A percentile compares a stretch with the other conserved stretches of the same genome.
Conservation (phyloP, 2,329 filamentous ascomycete species). For the Emericellopsis atlantica region DNA sequence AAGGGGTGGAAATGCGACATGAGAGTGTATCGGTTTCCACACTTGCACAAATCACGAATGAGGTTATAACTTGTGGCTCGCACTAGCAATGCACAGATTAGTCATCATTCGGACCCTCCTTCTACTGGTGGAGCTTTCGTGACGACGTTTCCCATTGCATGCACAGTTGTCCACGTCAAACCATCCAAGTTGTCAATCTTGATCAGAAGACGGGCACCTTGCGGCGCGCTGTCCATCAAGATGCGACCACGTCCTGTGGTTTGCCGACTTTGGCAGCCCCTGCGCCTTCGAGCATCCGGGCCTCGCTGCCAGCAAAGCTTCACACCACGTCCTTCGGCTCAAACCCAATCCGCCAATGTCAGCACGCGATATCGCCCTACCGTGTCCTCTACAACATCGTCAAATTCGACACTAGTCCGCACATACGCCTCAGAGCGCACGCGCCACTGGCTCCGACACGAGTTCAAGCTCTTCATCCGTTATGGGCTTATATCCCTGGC, state of each 20-base stretch:
- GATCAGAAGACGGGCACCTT: too few species aligned
- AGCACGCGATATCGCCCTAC: not conserved
- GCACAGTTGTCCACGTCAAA: too few species aligned
- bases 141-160: too few species aligned
- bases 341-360: too few species aligned
- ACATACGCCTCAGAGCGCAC: constrained; percentile 65
- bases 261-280: constrained; percentile 14
- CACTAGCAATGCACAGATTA: too few species aligned
- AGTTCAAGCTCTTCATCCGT: constrained; percentile 57
- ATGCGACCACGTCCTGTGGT: constrained; percentile 27
- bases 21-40: not conserved
- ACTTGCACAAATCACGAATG: too few species aligned
- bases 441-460: constrained; percentile 55
- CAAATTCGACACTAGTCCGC: constrained; percentile 47
- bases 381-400: constrained; percentile 2
- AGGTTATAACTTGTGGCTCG: too few species aligned
- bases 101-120: too few species aligned
- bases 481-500: constrained; percentile 56
- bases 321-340: constrained; percentile 3
- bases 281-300: constrained; percentile 6
- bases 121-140: too few species aligned
- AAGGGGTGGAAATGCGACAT: not conserved
- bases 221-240: not conserved
- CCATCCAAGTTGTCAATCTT: too few species aligned
- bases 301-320: constrained; percentile 11